Evolutionary conservation across 139 green algal species (phyloP).

Genomic region (Zygnema cylindricum): DNA sequence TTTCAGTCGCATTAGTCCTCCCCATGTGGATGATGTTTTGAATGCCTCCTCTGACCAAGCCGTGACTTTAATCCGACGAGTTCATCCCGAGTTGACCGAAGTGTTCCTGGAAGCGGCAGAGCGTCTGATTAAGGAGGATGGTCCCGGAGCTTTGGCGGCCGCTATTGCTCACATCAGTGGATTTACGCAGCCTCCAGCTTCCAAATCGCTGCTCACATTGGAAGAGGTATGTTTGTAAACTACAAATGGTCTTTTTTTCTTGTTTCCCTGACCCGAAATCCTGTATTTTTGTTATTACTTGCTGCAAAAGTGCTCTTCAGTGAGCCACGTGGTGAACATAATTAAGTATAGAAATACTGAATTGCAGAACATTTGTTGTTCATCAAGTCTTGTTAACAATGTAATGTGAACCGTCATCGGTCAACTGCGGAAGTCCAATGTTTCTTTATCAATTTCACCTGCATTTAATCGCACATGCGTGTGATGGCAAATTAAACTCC

Average conservation of each 20-base stretch:
- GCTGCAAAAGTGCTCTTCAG: too few relatives aligned
- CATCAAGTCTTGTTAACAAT: too few relatives aligned
- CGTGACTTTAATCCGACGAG: conserved; percentile 71
- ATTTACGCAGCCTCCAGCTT: conserved; percentile 76
- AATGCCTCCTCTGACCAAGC: conserved; percentile 42
- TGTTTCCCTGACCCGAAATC: background rate
- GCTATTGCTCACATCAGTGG: conserved; percentile 88
- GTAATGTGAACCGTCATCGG: too few relatives aligned
- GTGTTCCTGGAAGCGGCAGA: conserved; percentile 85
- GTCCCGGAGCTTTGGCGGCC: conserved; percentile 69
- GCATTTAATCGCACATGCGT: background rate
- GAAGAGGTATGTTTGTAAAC: conserved; percentile 69
- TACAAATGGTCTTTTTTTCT: background rate
- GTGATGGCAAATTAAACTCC: background rate
- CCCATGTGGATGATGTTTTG: conserved; percentile 72
- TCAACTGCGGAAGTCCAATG: too few relatives aligned
- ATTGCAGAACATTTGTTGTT: too few relatives aligned
- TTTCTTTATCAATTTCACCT: background rate
- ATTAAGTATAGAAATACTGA: too few relatives aligned
- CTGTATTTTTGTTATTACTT: background rate
- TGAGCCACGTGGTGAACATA: too few relatives aligned
- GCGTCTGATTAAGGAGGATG: conserved; percentile 71
- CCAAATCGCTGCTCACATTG: conserved; percentile 76
- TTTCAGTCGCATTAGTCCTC: conserved; percentile 54
- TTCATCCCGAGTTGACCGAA: conserved; percentile 76